phyloP scores from a whole-genome alignment of 768 basidiomycete species.

The Tylopilus cervinicoccineus region DNA sequence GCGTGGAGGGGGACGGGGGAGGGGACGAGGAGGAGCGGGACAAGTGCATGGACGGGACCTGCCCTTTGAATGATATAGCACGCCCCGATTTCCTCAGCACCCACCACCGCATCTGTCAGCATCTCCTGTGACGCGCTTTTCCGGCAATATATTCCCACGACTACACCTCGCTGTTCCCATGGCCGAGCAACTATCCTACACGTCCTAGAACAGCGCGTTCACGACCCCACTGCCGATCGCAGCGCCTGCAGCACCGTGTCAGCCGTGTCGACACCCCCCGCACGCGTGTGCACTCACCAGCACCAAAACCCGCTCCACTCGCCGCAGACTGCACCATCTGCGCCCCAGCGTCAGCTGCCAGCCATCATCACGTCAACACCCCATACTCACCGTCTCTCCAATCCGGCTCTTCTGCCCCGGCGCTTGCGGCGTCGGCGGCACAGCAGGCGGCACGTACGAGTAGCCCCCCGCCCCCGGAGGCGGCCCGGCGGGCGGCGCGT shows the following conservation, averaged over 20 bases:
- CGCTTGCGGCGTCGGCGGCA: conserved; percentile 34
- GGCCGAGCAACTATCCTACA: conserved; percentile 14
- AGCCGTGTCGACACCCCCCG: rapidly evolving
- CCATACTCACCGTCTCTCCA: conserved; percentile 37
- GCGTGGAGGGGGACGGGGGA: not conserved
- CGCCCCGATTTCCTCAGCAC: conserved; percentile 24
- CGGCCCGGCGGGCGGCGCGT: conserved; percentile 11
- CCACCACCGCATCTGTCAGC: conserved; percentile 30
- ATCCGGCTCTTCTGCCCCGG: conserved; percentile 35
- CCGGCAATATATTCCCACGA: conserved; percentile 23
- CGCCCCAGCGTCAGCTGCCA: not conserved
- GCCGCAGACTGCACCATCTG: conserved; percentile 33
- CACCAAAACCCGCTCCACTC: conserved; percentile 47
- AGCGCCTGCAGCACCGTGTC: conserved; percentile 33
- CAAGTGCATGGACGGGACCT: conserved; percentile 26
- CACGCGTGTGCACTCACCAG: conserved; percentile 27
- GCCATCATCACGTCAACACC: not conserved
- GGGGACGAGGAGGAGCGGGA: conserved; percentile 2
- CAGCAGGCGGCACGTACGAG: conserved; percentile 25
- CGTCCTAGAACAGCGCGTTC: conserved; percentile 42
- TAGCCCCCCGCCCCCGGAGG: conserved; percentile 12
- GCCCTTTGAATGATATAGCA: conserved; percentile 25
- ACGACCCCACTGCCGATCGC: conserved; percentile 43
- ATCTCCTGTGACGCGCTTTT: conserved; percentile 17
- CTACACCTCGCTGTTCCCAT: conserved; percentile 16